Evolutionary conservation across 1,284 basidiomycete genomes (phyloP).

Genomic region (Neolentinus lepideus): DNA sequence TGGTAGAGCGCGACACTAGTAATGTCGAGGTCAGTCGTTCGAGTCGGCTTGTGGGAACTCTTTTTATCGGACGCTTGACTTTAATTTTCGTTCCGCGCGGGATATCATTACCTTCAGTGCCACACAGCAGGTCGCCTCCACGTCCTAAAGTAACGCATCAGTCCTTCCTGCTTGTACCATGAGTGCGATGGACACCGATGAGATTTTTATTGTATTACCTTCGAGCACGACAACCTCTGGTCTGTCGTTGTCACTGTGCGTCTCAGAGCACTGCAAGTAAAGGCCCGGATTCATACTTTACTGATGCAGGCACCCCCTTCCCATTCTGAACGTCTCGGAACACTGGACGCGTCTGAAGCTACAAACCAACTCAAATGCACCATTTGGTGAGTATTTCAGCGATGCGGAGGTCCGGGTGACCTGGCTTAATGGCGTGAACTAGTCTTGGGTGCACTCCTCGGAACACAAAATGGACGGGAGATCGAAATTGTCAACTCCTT

Average conservation of each 20-base stretch:
- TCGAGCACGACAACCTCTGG: conserved; percentile 56
- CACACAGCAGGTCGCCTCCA: too few relatives aligned
- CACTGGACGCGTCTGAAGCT: conserved; percentile 83
- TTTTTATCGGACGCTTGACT: not conserved
- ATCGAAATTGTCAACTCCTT: conserved; percentile 97
- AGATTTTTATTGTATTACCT: conserved; percentile 63
- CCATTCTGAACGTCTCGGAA: conserved; percentile 95
- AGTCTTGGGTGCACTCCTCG: conserved; percentile 94
- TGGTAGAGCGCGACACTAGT: conserved; percentile 58
- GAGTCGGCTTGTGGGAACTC: conserved; percentile 42
- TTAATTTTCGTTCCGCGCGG: not conserved
- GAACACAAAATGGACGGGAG: conserved; percentile 88
- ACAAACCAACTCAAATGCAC: conserved; percentile 54
- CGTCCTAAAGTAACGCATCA: not conserved
- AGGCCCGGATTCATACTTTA: not conserved
- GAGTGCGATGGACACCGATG: conserved; percentile 74
- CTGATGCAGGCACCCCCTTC: conserved; percentile 77
- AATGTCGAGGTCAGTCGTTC: conserved; percentile 49
- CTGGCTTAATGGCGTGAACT: conserved; percentile 1
- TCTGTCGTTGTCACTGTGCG: conserved; percentile 64
- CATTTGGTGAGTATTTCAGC: conserved; percentile 47
- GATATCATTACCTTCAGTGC: not conserved
- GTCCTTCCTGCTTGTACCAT: conserved; percentile 24
- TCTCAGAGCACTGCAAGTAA: conserved; percentile 4
- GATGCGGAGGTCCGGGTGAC: conserved; percentile 2